Conservation (phyloP, 176 grass and related monocot species). For the Zea luxurians region DNA sequence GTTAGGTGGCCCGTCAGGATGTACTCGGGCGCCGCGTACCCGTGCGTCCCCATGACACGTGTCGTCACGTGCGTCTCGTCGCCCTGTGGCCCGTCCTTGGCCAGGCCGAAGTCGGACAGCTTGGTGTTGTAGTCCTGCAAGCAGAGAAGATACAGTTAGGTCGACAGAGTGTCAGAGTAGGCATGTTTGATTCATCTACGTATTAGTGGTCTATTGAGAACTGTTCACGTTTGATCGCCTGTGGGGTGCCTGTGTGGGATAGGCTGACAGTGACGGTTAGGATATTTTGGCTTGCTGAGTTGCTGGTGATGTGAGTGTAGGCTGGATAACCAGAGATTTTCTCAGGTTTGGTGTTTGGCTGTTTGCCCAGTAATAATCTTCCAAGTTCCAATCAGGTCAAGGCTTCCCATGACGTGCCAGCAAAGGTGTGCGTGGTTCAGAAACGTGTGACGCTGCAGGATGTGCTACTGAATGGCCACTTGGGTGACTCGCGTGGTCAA, state of each 20-base stretch:
- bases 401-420: neutral
- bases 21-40: slow-evolving; percentile 86
- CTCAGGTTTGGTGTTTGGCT: slow-evolving; percentile 14
- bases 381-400: slow-evolving; percentile 12
- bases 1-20: slow-evolving; percentile 88
- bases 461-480: neutral
- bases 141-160: slow-evolving; percentile 22
- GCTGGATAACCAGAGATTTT: neutral
- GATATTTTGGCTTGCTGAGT: slow-evolving; percentile 29
- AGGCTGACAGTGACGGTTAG: slow-evolving; percentile 21
- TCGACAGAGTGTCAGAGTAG: slow-evolving; percentile 25
- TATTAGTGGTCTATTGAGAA: neutral
- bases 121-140: slow-evolving; percentile 73
- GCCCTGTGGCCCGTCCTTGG: slow-evolving; percentile 80
- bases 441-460: slow-evolving; percentile 37
- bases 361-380: slow-evolving; percentile 14
- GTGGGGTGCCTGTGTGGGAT: neutral
- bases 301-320: neutral
- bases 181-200: neutral
- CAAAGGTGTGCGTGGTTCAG: slow-evolving; percentile 5
- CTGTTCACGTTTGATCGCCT: neutral
- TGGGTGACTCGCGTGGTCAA: slow-evolving; percentile 27
- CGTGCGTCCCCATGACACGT: slow-evolving; percentile 85
- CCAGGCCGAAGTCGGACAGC: slow-evolving; percentile 88
- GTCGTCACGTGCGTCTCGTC: slow-evolving; percentile 87